These are phyloP conservation scores for Paecilomyces sp. DNA, from an alignment of 2,329 filamentous ascomycete species.

Conservation along the genomic window DNA sequence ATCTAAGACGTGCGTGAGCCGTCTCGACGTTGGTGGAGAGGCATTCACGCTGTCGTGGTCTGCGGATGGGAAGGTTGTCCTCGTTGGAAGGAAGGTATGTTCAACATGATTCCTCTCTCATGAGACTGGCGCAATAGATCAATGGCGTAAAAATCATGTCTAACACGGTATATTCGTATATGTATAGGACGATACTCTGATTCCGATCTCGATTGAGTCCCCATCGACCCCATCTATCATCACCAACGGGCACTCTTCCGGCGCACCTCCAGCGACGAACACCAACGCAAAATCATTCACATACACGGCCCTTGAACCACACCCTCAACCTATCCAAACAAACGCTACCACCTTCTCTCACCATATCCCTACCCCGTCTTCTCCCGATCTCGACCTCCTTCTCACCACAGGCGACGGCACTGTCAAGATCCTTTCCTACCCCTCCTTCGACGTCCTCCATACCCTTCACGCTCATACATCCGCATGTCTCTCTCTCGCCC, in stretches of 20 bases:
- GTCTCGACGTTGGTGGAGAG: conserved; percentile 43
- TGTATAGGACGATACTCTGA: conserved; percentile 39
- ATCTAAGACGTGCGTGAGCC: conserved; percentile 40
- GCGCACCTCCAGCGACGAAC: conserved; percentile 6
- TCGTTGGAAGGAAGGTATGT: conserved; percentile 41
- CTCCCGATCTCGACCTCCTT: conserved; percentile 36
- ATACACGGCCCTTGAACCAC: conserved; percentile 34
- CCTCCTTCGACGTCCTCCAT: conserved; percentile 37
- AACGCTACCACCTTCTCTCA: conserved; percentile 44
- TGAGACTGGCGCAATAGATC: background rate
- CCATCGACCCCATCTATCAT: conserved; percentile 28
- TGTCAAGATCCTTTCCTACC: conserved; percentile 42
- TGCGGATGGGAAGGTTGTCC: conserved; percentile 38
- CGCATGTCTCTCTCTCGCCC: conserved; percentile 39
- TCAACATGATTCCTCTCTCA: background rate
- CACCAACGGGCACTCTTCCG: conserved; percentile 8
- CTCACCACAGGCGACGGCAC: conserved; percentile 44
- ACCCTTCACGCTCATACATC: conserved; percentile 44
- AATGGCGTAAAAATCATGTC: no score
- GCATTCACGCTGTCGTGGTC: conserved; percentile 44
- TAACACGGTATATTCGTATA: conserved; percentile 1
- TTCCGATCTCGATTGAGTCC: conserved; percentile 38
- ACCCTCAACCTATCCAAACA: conserved; percentile 40
- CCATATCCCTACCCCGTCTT: conserved; percentile 26
- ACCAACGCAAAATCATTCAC: conserved; percentile 8